Evolutionary conservation across 306 rosid genomes (phyloP).

Genomic region (Malus asiatica): DNA sequence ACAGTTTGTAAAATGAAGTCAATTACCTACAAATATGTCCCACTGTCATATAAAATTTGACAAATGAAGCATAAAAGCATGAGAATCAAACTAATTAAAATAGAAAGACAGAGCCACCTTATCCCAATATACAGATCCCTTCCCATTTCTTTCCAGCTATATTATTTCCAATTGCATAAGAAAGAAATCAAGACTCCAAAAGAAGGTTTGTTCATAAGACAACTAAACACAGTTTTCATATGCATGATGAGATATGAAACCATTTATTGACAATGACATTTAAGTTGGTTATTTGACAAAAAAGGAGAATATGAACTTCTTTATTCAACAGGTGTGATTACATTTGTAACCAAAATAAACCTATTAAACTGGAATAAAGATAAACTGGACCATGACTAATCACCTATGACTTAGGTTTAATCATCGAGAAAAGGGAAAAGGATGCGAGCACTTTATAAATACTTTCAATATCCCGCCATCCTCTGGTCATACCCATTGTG

Average conservation of each 20-base stretch:
- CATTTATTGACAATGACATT: not conserved
- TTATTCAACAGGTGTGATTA: not conserved
- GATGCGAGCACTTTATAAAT: not conserved
- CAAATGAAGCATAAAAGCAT: not conserved
- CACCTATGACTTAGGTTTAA: not conserved
- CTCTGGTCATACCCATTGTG: not conserved
- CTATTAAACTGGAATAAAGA: not conserved
- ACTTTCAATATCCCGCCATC: not conserved
- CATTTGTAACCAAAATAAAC: not conserved
- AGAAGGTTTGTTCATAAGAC: slow-evolving; percentile 5
- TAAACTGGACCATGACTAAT: not conserved
- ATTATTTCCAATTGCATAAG: not conserved
- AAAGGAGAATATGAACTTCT: not conserved
- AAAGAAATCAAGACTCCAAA: not conserved
- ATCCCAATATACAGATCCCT: not conserved
- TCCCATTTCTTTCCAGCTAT: slow-evolving; percentile 5
- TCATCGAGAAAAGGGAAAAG: not conserved
- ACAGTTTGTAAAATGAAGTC: slow-evolving; percentile 82
- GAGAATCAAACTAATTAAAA: not conserved
- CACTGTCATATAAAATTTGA: slow-evolving; percentile 36
- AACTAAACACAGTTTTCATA: not conserved
- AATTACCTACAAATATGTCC: slow-evolving; percentile 72
- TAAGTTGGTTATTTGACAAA: not conserved
- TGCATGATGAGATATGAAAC: not conserved
- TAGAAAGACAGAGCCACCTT: not conserved